Evolutionary conservation across 2,329 filamentous ascomycete genomes (phyloP), one percentile per base, ranked within the genome.

Genomic region (Teratosphaeria gauchensis): DNA sequence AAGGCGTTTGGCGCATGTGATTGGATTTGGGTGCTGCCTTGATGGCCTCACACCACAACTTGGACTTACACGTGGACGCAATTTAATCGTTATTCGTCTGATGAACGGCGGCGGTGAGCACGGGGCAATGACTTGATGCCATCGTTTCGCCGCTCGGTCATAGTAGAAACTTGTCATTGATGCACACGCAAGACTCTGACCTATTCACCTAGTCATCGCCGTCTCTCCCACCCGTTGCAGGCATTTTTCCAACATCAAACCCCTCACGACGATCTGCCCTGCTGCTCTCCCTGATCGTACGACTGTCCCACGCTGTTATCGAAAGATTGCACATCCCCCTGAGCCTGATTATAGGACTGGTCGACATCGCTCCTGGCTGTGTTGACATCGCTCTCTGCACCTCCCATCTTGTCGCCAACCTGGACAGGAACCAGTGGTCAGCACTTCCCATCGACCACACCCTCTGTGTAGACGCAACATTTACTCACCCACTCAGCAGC

Each of bases 401-500:
- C 57, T 9, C 53, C 54, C n/a, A 56, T 19, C 46, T 53, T 56
- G 11, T 58, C 28, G 4, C 35, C 57, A 9, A 42, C 11, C 53
- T 32, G 30, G 2, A 53, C 51, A 53, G 30, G 21, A 55, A 5
- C 11, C 33, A 55, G n/a, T 24, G 24, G 7, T 32, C 31, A 32
- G n/a, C 28, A 55, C 24, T 31, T 12, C 14, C 1, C 35, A n/a
- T 4, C 5, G n/a, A 5, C 35, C 1, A 42, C 14, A 42, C n/a
- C 35, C n/a, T 16, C 14, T 16, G n/a, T 16, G 2, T 42, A 16
- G 24, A 28, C 2, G 24, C 12, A 38, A 16, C 9, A 38, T 4
- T 14, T 38, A 42, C 35, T 42, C 9, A 55, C 31, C 57, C 57
- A 58, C 55, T 61, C 58, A 32, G 62, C 62, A 1, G 59, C 62